phyloP scores from a whole-genome alignment of 805 yeast genomes.

The Candida railenensis region DNA sequence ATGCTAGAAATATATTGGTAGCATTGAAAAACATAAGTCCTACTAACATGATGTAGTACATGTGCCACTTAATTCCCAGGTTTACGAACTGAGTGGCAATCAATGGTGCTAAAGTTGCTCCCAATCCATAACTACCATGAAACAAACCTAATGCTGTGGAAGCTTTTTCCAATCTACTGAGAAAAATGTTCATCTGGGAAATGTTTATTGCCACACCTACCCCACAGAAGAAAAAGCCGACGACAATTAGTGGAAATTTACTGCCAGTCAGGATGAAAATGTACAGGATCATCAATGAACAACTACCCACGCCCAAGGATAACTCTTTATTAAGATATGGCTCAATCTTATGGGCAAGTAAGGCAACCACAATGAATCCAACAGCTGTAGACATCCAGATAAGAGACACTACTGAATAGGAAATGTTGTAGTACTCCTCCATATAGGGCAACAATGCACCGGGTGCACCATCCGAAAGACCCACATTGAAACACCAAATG shows the following conservation, averaged over 20 bases:
- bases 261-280: slow-evolving; percentile 49
- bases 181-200: slow-evolving; percentile 52
- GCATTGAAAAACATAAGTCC: slow-evolving; percentile 36
- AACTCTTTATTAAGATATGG: slow-evolving; percentile 39
- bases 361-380: slow-evolving; percentile 54
- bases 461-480: slow-evolving; percentile 56
- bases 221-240: slow-evolving; percentile 59
- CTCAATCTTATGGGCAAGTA: slow-evolving; percentile 46
- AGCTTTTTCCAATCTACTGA: slow-evolving; percentile 49
- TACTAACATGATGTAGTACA: slow-evolving; percentile 49
- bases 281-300: slow-evolving; percentile 38
- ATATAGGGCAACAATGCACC: slow-evolving; percentile 60
- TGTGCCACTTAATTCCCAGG: slow-evolving; percentile 52
- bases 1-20: slow-evolving; percentile 39
- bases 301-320: slow-evolving; percentile 38
- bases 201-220: slow-evolving; percentile 50
- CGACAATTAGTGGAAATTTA: slow-evolving; percentile 45
- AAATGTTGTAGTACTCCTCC: slow-evolving; percentile 46
- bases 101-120: slow-evolving; percentile 70
- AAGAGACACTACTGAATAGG: slow-evolving; percentile 53
- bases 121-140: slow-evolving; percentile 72
- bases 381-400: slow-evolving; percentile 58
- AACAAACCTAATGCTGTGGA: slow-evolving; percentile 58
- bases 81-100: slow-evolving; percentile 56
- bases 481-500: slow-evolving; percentile 40